phyloP scores from a whole-genome alignment of 345 rosid species.

The Eucalyptus curtisii region DNA sequence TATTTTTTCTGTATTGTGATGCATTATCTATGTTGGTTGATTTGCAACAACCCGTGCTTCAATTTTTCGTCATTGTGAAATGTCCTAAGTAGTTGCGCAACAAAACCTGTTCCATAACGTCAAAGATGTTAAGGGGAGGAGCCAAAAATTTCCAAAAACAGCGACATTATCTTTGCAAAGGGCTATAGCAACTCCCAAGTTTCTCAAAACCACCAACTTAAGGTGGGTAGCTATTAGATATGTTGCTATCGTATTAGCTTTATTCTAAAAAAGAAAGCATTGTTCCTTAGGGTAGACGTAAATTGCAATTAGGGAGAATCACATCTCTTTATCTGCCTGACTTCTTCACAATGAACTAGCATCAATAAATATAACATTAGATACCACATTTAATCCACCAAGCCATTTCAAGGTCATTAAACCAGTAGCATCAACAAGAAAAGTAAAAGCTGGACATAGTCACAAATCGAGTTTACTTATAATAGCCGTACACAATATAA shows the following conservation, averaged over 20 bases:
- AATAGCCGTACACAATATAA: no score
- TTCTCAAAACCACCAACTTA: neutral
- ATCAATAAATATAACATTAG: neutral
- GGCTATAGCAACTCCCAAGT: neutral
- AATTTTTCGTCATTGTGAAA: neutral
- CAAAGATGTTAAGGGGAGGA: neutral
- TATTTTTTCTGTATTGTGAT: no score
- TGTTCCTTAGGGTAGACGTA: neutral
- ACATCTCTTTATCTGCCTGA: neutral
- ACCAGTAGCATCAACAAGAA: no score
- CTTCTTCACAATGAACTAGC: neutral
- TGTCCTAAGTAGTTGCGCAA: neutral
- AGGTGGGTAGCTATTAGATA: neutral
- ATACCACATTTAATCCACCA: neutral
- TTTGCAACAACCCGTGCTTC: no score
- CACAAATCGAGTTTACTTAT: no score
- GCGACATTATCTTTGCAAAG: neutral
- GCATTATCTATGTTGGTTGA: no score
- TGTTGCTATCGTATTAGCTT: no score
- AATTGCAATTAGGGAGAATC: neutral
- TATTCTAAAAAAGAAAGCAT: no score
- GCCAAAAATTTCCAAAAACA: neutral
- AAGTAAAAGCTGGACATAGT: no score
- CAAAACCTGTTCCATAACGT: neutral
- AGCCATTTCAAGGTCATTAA: neutral